phyloP scores from a whole-genome alignment of 768 basidiomycete species.

The Ramaria sp. region DNA sequence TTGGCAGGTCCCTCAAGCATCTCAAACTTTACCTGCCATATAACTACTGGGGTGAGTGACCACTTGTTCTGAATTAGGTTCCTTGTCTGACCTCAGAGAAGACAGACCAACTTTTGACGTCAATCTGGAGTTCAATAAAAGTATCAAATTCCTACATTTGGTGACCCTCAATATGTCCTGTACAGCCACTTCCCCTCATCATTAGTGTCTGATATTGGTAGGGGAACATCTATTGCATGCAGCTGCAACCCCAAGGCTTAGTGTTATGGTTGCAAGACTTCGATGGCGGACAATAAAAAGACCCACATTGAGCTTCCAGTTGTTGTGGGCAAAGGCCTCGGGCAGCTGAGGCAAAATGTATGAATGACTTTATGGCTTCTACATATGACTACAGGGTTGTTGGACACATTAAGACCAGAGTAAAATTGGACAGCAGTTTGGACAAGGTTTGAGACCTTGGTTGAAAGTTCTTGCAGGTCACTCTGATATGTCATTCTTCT shows the following conservation, averaged over 20 bases:
- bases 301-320: constrained; percentile 36
- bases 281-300: constrained; percentile 38
- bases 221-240: constrained; percentile 17
- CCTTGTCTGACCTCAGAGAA: too few species aligned
- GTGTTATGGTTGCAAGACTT: constrained; percentile 47
- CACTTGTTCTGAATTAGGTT: too few species aligned
- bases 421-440: constrained; percentile 31
- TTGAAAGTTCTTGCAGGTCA: not conserved
- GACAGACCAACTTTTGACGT: too few species aligned
- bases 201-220: constrained; percentile 36
- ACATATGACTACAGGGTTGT: constrained; percentile 33
- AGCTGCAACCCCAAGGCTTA: constrained; percentile 23
- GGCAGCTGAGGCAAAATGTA: constrained; percentile 31
- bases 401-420: constrained; percentile 24
- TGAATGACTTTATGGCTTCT: constrained; percentile 34
- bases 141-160: too few species aligned
- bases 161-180: constrained; percentile 12
- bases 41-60: too few species aligned
- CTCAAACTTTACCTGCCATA: too few species aligned
- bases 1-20: too few species aligned
- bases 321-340: constrained; percentile 25
- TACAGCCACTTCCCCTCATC: constrained; percentile 39
- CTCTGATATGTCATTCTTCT: not conserved
- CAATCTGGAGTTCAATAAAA: too few species aligned
- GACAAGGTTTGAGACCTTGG: constrained; percentile 19